phyloP scores from a whole-genome alignment of 2,329 filamentous ascomycete species.

The Ophiostoma angusticollis region DNA sequence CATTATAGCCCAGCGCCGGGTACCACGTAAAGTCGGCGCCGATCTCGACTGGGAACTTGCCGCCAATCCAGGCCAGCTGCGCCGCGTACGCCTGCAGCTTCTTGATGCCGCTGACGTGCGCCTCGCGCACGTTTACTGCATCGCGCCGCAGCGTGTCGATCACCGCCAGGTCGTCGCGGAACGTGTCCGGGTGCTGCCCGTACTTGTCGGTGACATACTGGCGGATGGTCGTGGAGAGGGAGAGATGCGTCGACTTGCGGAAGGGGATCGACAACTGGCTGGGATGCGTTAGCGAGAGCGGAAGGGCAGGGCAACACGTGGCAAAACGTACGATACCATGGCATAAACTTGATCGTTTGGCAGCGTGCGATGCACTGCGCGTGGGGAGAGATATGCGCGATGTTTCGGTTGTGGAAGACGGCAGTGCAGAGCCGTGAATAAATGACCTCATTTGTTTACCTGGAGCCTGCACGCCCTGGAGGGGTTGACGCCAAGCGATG shows the following conservation, averaged over 20 bases:
- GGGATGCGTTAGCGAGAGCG: too few relatives aligned
- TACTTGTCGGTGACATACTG: conserved; percentile 97
- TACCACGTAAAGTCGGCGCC: conserved; percentile 97
- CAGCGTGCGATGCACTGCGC: too few relatives aligned
- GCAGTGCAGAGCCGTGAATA: too few relatives aligned
- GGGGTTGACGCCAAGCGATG: too few relatives aligned
- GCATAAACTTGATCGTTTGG: too few relatives aligned
- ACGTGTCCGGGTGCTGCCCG: conserved; percentile 97
- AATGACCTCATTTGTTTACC: too few relatives aligned
- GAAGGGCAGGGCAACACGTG: too few relatives aligned
- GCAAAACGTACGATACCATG: too few relatives aligned
- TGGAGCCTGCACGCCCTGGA: too few relatives aligned
- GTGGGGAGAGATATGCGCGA: too few relatives aligned
- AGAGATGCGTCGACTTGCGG: conserved; percentile 67
- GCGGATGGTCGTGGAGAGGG: conserved; percentile 70
- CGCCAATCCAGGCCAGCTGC: conserved; percentile 83
- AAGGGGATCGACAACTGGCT: conserved; percentile 75
- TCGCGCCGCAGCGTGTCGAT: conserved; percentile 75
- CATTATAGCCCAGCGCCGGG: conserved; percentile 82
- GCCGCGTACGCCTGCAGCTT: conserved; percentile 87
- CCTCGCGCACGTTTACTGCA: conserved; percentile 79
- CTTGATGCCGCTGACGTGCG: conserved; percentile 72
- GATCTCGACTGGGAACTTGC: conserved; percentile 93
- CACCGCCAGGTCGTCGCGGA: conserved; percentile 68
- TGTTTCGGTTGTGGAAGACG: too few relatives aligned